Base-by-base conservation (phyloP, 495 filamentous ascomycete species). In the Pyronema domesticum region DNA sequence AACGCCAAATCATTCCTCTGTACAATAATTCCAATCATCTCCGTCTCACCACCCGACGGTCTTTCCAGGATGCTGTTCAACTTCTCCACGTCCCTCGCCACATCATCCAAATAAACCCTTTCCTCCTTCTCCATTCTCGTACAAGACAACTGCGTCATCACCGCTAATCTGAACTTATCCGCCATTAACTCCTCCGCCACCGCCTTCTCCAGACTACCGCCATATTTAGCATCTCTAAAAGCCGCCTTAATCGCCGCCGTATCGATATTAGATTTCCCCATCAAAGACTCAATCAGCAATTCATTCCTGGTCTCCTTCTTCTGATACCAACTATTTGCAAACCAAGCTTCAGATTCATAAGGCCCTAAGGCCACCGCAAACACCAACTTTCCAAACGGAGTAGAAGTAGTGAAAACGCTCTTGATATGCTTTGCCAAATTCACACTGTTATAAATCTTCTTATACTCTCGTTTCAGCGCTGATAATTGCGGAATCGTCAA, bases 261-360 rank as follows among this genome's bases (percentile, higher is more conserved):
- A 57, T 95, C 93, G 14, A 75, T 72, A 61, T 94, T 95, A 10
- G 79, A 80, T 13, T 87, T 79, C 0, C 91, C 91, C 75, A 96
- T 91, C 11, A 98, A 70, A 8, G 80, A 78, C 65, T 98, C 91
- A 62, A 98, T 95, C 44, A 98, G 75, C 17, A 98, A 71, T 66
- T 98, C 86, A 15, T 86, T 77, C 2, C 86, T 75, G 3, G 79
- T 83, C 59, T 83, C 85, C 57, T 85, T 81, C 37, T 83, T 81
- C 65, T 96, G 91, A 70, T 96, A 98, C 80, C 89, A 98, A 69
- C 85, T 94, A 63, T 96, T 98, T 45, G 93, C 89, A 86, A 91
- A 98, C 73, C 91, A 95, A 1, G 85, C 89, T 67, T 98, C 91
- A 51, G 78, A 80, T 71, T 95, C 91, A 83, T 86, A 98, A 45